Evolutionary conservation across 805 yeast species (phyloP).

Genomic region (Candida silvicultrix): DNA sequence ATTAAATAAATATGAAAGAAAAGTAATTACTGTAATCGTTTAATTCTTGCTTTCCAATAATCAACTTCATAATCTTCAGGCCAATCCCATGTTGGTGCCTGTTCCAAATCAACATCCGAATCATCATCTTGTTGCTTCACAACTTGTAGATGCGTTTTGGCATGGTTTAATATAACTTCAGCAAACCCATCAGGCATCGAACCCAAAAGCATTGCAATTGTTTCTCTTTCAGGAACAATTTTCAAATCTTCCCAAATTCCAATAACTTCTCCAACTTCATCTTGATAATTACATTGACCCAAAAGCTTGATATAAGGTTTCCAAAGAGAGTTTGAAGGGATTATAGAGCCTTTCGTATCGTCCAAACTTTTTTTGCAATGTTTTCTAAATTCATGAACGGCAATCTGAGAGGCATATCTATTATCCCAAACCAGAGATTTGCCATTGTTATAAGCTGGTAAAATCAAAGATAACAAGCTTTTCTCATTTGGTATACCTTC

Average conservation of each 20-base stretch:
- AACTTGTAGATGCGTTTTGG: constrained; percentile 6
- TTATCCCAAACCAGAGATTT: constrained; percentile 38
- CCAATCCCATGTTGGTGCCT: constrained; percentile 28
- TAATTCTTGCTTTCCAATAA: constrained; percentile 8
- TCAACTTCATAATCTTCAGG: constrained; percentile 23
- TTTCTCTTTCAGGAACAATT: constrained; percentile 33
- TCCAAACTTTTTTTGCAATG: constrained; percentile 29
- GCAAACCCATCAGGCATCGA: constrained; percentile 20
- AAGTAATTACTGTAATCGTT: background rate
- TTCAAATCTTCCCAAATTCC: constrained; percentile 48
- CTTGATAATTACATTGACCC: constrained; percentile 37
- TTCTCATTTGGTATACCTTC: constrained; percentile 22
- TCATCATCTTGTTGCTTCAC: background rate
- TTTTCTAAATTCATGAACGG: constrained; percentile 48
- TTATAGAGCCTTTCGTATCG: constrained; percentile 14
- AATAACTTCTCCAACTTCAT: constrained; percentile 44
- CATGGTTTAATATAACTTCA: constrained; percentile 32
- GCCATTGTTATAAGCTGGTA: constrained; percentile 33
- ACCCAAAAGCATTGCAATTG: constrained; percentile 34
- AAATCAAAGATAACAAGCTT: constrained; percentile 38
- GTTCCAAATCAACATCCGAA: background rate
- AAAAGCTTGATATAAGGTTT: constrained; percentile 45
- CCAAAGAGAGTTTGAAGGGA: constrained; percentile 46
- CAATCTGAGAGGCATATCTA: constrained; percentile 51
- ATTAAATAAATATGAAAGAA: constrained; percentile 1